A percentile compares a stretch with the other conserved stretches of the same genome.
Conservation (phyloP, 306 rosid species). For the Prunus fruticosa region DNA sequence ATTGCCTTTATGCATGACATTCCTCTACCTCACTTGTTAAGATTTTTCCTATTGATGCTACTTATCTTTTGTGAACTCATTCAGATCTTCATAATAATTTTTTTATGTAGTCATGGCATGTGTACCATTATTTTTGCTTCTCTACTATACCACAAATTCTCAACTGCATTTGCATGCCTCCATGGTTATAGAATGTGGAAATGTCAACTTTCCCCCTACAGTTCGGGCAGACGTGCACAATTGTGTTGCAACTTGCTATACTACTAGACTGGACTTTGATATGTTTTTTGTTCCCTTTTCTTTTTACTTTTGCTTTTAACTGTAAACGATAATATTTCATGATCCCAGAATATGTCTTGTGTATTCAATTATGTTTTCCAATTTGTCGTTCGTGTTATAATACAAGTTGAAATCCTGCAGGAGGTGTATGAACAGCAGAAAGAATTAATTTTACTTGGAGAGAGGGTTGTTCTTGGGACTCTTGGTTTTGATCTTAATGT, state of each 20-base stretch:
- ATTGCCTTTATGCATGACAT: neutral
- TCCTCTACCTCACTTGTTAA: neutral
- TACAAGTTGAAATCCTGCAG: conserved; percentile 45
- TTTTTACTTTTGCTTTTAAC: neutral
- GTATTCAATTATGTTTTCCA: neutral
- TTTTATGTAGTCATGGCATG: neutral
- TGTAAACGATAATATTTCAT: neutral
- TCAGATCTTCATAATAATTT: neutral
- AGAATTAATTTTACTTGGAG: conserved; percentile 81
- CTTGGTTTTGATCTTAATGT: conserved; percentile 93
- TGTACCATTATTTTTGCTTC: neutral
- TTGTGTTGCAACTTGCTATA: neutral
- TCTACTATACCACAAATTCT: neutral
- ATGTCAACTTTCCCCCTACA: neutral
- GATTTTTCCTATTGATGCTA: neutral
- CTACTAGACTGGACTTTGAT: neutral
- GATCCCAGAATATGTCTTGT: neutral
- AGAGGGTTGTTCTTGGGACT: conserved; percentile 97
- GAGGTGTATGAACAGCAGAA: conserved; percentile 96
- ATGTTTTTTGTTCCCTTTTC: neutral
- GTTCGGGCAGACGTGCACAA: neutral
- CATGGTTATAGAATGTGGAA: neutral
- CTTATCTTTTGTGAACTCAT: neutral
- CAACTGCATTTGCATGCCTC: neutral
- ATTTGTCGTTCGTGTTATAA: neutral